Conservation (phyloP, 306 rosid genomes). For the Pueraria montana region DNA sequence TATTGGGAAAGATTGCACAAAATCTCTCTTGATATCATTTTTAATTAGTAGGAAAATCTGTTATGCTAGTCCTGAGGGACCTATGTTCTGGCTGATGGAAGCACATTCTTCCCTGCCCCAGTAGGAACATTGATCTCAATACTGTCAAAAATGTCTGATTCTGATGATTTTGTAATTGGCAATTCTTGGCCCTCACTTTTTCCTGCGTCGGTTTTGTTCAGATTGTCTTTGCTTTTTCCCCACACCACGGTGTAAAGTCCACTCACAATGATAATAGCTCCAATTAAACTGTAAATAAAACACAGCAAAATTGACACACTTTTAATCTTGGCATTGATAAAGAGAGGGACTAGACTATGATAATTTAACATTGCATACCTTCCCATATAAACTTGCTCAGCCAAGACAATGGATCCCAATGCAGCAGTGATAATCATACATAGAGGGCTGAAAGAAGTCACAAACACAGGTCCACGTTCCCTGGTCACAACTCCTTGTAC, state of each 20-base stretch:
- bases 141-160: slow-evolving; percentile 48
- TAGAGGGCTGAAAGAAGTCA: slow-evolving; percentile 92
- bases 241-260: slow-evolving; percentile 96
- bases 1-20: slow-evolving; percentile 47
- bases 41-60: slow-evolving; percentile 45
- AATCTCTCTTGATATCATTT: slow-evolving; percentile 50
- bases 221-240: slow-evolving; percentile 88
- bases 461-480: slow-evolving; percentile 92
- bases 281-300: slow-evolving; percentile 65
- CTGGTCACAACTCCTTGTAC: slow-evolving; percentile 90
- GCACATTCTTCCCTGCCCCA: slow-evolving; percentile 35
- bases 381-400: slow-evolving; percentile 85
- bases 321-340: neutral
- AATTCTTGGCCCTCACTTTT: slow-evolving; percentile 62
- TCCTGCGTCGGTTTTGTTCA: slow-evolving; percentile 29
- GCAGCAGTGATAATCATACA: slow-evolving; percentile 91
- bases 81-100: slow-evolving; percentile 32
- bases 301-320: neutral
- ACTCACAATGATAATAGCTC: slow-evolving; percentile 81
- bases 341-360: neutral
- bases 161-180: slow-evolving; percentile 65
- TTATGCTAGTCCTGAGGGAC: slow-evolving; percentile 19
- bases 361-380: slow-evolving; percentile 58
- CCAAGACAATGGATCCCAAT: slow-evolving; percentile 80
- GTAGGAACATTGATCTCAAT: slow-evolving; percentile 51